Evolutionary conservation across 2,329 filamentous ascomycete genomes (phyloP).

Genomic region (Arthrocladium fulminans): DNA sequence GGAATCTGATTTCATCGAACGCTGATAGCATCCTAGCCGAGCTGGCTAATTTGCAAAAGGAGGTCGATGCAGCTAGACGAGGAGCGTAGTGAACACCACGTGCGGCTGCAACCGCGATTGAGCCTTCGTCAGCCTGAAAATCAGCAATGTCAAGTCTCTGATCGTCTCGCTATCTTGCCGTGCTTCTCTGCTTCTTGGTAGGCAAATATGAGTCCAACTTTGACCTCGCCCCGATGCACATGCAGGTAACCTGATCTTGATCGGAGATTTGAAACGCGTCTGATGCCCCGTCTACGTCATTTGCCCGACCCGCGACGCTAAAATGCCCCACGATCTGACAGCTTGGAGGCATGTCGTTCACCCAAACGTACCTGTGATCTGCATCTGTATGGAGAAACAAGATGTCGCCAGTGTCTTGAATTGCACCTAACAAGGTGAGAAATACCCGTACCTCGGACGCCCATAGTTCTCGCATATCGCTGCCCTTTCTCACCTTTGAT

Average conservation of each 20-base stretch:
- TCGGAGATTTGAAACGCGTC: constrained; percentile 2
- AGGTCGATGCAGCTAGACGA: constrained; percentile 60
- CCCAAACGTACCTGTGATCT: not conserved
- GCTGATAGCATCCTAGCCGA: constrained; percentile 60
- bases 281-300: not conserved
- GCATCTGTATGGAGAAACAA: not conserved
- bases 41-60: constrained; percentile 60
- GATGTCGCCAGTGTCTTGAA: not conserved
- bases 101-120: not conserved
- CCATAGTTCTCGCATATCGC: not conserved
- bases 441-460: too few relatives aligned
- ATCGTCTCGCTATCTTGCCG: not conserved
- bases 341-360: not conserved
- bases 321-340: not conserved
- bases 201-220: not conserved
- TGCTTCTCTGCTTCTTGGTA: not conserved
- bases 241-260: not conserved
- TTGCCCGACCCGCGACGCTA: not conserved
- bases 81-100: constrained; percentile 20
- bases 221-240: not conserved
- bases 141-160: not conserved
- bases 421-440: not conserved
- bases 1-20: constrained; percentile 24
- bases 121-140: not conserved
- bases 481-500: not conserved